These are phyloP conservation scores for Pseudoneurospora amorphoporcata DNA, from an alignment of 495 filamentous ascomycete genomes.

Conservation along the genomic window DNA sequence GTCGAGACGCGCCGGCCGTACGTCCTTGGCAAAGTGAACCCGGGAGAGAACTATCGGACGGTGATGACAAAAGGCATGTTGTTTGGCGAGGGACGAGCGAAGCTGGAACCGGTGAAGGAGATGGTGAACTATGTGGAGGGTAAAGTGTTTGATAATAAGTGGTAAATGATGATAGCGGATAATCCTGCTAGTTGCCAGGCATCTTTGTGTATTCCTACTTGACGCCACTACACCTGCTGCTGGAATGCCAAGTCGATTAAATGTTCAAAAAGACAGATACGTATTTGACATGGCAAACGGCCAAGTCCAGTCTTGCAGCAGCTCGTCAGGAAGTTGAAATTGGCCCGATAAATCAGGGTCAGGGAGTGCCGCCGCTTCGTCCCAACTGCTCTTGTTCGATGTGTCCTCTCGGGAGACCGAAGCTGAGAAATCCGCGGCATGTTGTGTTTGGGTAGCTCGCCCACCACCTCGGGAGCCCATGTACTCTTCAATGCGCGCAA, in stretches of 20 bases:
- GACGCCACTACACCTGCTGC: background rate
- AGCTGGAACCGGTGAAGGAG: slow-evolving; percentile 39
- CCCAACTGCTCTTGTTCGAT: background rate
- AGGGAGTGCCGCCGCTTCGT: background rate
- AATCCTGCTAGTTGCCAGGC: background rate
- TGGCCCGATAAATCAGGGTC: slow-evolving; percentile 2
- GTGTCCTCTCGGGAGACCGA: background rate
- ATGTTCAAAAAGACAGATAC: slow-evolving; percentile 1
- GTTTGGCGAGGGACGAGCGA: slow-evolving; percentile 36
- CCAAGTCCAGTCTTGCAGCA: slow-evolving; percentile 12
- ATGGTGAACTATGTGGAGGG: slow-evolving; percentile 37
- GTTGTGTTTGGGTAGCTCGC: background rate
- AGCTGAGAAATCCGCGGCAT: background rate
- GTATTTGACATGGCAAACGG: slow-evolving; percentile 5
- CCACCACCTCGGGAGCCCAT: slow-evolving; percentile 26
- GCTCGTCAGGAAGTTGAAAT: slow-evolving; percentile 12
- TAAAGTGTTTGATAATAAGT: slow-evolving; percentile 36
- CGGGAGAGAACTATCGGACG: slow-evolving; percentile 43
- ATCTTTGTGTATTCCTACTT: background rate
- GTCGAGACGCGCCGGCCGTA: slow-evolving; percentile 39
- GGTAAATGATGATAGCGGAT: background rate
- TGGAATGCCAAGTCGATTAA: background rate
- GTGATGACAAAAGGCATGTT: slow-evolving; percentile 39
- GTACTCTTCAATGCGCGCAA: slow-evolving; percentile 39
- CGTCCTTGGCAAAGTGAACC: slow-evolving; percentile 43